Evolutionary conservation across 2,329 filamentous ascomycete species (phyloP).

Genomic region (Hypoxylon sp.): DNA sequence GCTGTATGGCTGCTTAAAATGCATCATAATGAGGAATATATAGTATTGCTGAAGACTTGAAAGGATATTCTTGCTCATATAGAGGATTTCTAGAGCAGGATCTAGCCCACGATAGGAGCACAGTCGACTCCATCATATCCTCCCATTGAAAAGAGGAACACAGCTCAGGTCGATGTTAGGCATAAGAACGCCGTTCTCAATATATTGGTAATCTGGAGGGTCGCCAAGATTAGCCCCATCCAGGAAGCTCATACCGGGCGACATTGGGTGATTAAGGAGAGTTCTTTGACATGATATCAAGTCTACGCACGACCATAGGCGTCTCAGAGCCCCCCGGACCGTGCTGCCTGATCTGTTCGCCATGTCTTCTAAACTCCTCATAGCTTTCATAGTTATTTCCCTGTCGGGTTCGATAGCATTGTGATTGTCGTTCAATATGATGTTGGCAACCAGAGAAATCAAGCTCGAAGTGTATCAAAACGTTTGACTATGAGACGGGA

Average conservation of each 20-base stretch:
- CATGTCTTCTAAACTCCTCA: not conserved
- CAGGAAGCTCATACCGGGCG: not conserved
- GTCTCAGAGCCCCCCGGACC: not conserved
- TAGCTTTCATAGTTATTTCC: not conserved
- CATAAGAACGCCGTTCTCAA: not conserved
- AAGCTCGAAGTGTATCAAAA: conserved; percentile 35
- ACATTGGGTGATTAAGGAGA: not conserved
- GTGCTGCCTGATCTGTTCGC: not conserved
- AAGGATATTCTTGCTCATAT: no score
- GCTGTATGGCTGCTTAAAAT: no score
- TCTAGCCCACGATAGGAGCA: not conserved
- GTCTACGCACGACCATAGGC: not conserved
- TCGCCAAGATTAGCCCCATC: not conserved
- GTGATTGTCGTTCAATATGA: conserved; percentile 19
- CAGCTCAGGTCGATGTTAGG: not conserved
- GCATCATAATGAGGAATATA: no score
- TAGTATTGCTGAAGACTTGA: no score
- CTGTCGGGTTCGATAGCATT: not conserved
- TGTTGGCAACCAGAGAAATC: conserved; percentile 31
- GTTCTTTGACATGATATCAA: not conserved
- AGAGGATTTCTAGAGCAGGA: no score
- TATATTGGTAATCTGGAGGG: not conserved
- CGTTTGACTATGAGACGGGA: conserved; percentile 2
- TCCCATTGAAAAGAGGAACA: not conserved
- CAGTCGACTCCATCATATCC: not conserved